phyloP scores from a whole-genome alignment of 2,329 filamentous ascomycete species.

The Monosporascus sp. region DNA sequence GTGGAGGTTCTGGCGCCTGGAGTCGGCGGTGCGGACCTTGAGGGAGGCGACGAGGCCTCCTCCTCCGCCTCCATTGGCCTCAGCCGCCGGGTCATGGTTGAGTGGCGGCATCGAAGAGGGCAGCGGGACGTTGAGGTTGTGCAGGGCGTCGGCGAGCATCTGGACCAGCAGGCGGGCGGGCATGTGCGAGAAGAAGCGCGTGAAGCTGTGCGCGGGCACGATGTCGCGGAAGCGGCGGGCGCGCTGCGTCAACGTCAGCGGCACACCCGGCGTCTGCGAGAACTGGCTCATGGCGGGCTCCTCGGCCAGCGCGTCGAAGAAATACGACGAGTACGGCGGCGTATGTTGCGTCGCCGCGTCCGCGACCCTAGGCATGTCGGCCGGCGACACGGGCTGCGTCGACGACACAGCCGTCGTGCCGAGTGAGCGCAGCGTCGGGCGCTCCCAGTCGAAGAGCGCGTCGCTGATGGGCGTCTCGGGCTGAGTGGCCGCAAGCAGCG shows the following conservation, averaged over 20 bases:
- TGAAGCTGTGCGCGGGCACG: conserved; percentile 78
- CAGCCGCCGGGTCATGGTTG: conserved; percentile 32
- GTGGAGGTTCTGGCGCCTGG: conserved; percentile 64
- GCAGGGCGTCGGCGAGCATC: conserved; percentile 73
- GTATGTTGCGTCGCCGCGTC: too few relatives aligned
- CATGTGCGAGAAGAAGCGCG: conserved; percentile 85
- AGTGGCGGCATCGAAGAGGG: conserved; percentile 30
- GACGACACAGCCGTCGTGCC: conserved; percentile 38
- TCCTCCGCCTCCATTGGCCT: conserved; percentile 21
- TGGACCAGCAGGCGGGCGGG: conserved; percentile 70
- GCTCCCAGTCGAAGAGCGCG: conserved; percentile 81
- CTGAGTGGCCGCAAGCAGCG: conserved; percentile 67
- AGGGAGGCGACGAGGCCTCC: conserved; percentile 36
- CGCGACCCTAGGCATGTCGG: conserved; percentile 23
- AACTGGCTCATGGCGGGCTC: conserved; percentile 88
- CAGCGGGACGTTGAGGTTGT: conserved; percentile 77
- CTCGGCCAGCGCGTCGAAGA: conserved; percentile 65
- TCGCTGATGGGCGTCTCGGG: conserved; percentile 74
- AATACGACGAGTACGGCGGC: conserved; percentile 23
- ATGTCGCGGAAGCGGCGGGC: conserved; percentile 88
- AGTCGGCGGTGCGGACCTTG: conserved; percentile 69
- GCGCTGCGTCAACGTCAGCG: conserved; percentile 80
- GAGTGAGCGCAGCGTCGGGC: conserved; percentile 54
- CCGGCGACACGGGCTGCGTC: conserved; percentile 40
- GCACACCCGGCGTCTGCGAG: conserved; percentile 69